phyloP scores from a whole-genome alignment of 352 stramenopile species.

The Sclerospora graminicola region DNA sequence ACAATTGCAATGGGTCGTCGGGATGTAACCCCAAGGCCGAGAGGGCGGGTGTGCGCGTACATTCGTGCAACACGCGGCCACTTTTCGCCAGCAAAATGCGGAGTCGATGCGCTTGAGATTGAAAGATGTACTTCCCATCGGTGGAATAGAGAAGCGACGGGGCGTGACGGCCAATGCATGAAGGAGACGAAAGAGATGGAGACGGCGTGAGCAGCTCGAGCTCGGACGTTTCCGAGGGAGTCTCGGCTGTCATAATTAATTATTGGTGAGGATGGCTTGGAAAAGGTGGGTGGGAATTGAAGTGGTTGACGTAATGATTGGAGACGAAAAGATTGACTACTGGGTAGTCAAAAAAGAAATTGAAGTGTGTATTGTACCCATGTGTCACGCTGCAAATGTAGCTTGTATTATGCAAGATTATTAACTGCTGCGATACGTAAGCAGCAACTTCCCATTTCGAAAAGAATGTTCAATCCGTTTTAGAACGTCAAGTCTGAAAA shows the following conservation, averaged over 20 bases:
- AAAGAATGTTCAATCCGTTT: no score
- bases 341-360: neutral
- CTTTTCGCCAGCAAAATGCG: constrained; percentile 62
- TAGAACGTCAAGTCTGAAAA: no score
- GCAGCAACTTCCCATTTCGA: no score
- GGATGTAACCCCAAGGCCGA: constrained; percentile 53
- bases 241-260: constrained; percentile 1
- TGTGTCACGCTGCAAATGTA: no score
- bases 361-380: constrained; percentile 7
- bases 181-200: constrained; percentile 17
- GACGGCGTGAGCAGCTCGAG: constrained; percentile 28
- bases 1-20: constrained; percentile 55
- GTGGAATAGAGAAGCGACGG: constrained; percentile 24
- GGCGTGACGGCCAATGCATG: neutral
- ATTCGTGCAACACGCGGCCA: constrained; percentile 68
- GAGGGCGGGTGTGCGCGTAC: constrained; percentile 29
- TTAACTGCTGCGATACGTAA: no score
- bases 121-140: constrained; percentile 69
- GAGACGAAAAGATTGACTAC: neutral
- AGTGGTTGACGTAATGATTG: no score
- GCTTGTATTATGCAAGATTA: no score
- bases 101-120: constrained; percentile 63
- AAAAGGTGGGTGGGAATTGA: neutral
- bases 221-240: neutral
- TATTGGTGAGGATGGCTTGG: neutral